Conservation (phyloP, 306 rosid species). For the barrel medic (Medicago truncatula) region DNA sequence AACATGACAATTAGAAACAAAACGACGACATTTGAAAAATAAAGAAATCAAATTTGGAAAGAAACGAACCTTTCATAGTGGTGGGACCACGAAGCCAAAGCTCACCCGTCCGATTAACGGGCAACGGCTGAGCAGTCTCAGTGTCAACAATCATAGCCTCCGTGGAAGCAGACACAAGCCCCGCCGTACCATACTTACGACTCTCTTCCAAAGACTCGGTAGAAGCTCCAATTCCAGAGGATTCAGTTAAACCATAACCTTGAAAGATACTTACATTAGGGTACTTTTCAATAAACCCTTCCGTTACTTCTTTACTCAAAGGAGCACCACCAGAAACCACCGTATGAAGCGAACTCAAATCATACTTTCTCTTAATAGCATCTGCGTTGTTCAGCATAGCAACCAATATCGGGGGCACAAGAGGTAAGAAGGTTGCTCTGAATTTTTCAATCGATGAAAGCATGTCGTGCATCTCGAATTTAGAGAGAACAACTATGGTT, state of each 20-base stretch:
- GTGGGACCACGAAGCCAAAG: slow-evolving; percentile 91
- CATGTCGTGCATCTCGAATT: slow-evolving; percentile 86
- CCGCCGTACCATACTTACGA: slow-evolving; percentile 86
- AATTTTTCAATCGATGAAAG: slow-evolving; percentile 59
- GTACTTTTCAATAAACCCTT: slow-evolving; percentile 74
- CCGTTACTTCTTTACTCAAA: slow-evolving; percentile 79
- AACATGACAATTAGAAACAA: background rate
- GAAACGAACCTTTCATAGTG: slow-evolving; percentile 51
- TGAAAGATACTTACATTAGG: slow-evolving; percentile 69
- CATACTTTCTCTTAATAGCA: slow-evolving; percentile 64
- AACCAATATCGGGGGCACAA: slow-evolving; percentile 87
- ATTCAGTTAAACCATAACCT: slow-evolving; percentile 90
- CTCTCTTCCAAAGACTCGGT: slow-evolving; percentile 90
- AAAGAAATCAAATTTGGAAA: background rate
- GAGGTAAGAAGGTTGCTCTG: slow-evolving; percentile 66
- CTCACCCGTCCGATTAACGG: slow-evolving; percentile 77
- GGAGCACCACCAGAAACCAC: slow-evolving; percentile 88
- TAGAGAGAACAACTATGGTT: slow-evolving; percentile 72
- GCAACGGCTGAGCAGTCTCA: slow-evolving; percentile 49
- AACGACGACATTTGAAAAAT: background rate
- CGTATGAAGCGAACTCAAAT: slow-evolving; percentile 63
- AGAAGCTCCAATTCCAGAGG: slow-evolving; percentile 82
- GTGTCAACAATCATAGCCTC: slow-evolving; percentile 79
- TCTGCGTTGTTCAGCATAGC: slow-evolving; percentile 73
- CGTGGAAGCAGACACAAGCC: slow-evolving; percentile 64